These are phyloP conservation scores for Litchi chinensis DNA, from an alignment of 345 rosid species.

Conservation along the genomic window DNA sequence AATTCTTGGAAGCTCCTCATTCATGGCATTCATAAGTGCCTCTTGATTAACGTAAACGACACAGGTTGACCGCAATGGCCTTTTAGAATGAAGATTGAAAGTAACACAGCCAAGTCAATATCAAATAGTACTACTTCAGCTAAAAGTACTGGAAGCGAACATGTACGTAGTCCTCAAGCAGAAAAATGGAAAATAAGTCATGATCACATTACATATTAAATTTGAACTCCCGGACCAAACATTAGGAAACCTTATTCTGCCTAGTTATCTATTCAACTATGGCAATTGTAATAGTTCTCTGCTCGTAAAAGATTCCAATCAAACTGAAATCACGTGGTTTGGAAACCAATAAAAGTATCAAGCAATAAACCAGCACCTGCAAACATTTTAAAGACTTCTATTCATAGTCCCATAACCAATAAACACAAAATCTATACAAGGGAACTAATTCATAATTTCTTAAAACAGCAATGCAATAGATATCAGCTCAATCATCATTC, in stretches of 20 bases:
- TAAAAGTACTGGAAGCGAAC: background rate
- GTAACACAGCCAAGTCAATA: background rate
- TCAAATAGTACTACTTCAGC: background rate
- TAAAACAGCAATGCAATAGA: no score
- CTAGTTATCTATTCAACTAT: background rate
- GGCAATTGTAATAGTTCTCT: background rate
- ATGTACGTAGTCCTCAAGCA: background rate
- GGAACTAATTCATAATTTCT: no score
- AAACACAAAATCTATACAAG: no score
- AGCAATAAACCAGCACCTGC: no score
- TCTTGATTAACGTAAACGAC: slow-evolving; percentile 53
- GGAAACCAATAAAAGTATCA: background rate
- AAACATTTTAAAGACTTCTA: no score
- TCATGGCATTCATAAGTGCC: slow-evolving; percentile 88
- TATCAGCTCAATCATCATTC: no score
- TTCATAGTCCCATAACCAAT: no score
- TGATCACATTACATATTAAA: background rate
- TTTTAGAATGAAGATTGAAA: background rate
- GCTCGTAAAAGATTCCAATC: slow-evolving; percentile 2
- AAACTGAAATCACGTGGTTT: background rate
- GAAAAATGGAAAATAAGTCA: background rate
- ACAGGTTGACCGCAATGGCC: slow-evolving; percentile 8
- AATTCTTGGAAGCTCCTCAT: slow-evolving; percentile 89
- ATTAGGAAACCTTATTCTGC: background rate
- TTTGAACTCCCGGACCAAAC: background rate